Percentiles rank a stretch among this genome's conserved stretches.
Evolutionary conservation across 768 basidiomycete species (phyloP).

Genomic region (Tylopilus cervinicoccineus): DNA sequence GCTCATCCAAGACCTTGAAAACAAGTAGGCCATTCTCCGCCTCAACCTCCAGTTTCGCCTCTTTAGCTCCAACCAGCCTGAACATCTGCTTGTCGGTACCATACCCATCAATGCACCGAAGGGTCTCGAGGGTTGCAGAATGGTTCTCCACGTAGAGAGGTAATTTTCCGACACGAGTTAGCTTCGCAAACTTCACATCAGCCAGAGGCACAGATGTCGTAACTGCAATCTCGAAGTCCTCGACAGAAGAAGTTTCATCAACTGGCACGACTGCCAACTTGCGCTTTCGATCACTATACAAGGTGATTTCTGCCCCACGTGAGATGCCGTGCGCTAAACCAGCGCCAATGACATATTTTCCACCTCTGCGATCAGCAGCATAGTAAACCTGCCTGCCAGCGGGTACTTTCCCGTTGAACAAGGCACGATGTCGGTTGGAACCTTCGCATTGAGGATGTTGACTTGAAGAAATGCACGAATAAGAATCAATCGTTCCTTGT

Average conservation of each 20-base stretch:
- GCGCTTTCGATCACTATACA: conserved; percentile 13
- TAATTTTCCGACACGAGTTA: not conserved
- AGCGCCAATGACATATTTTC: conserved; percentile 19
- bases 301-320: conserved; percentile 12
- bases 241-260: conserved; percentile 3
- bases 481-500: not conserved
- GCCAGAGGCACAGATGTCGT: not conserved
- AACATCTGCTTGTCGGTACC: not conserved
- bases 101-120: not conserved
- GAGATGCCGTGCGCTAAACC: conserved; percentile 28
- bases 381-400: conserved; percentile 8
- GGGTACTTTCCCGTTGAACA: conserved; percentile 19
- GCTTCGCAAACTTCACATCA: conserved; percentile 1
- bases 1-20: conserved; percentile 8
- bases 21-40: not conserved
- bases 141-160: not conserved
- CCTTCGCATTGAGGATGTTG: conserved; percentile 32
- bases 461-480: conserved; percentile 2
- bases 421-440: conserved; percentile 1
- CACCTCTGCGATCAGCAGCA: not conserved
- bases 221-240: conserved; percentile 13
- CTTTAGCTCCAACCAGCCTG: not conserved
- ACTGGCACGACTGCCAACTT: not conserved
- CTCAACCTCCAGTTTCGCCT: not conserved
- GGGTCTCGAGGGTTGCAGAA: not conserved